A percentile compares a stretch with the other conserved stretches of the same genome.
Evolutionary conservation across 371 early-diverging fungal genomes (phyloP).

Genomic region (Mucor circinelloides): DNA sequence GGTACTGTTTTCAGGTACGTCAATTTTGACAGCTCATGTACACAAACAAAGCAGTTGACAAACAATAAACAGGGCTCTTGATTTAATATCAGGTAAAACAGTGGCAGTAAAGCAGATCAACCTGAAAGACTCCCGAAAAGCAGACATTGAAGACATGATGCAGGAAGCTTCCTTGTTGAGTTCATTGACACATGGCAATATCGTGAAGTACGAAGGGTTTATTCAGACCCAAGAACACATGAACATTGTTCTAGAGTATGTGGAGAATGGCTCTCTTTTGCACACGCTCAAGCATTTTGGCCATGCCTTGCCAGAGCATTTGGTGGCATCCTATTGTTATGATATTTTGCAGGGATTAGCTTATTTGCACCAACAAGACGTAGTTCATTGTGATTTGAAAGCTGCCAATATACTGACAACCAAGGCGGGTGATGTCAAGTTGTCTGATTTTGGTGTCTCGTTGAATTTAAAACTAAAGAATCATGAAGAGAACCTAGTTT

Average conservation of each 20-base stretch:
- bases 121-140: conserved; percentile 54
- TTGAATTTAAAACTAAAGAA: conserved; percentile 75
- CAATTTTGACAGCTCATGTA: conserved; percentile 17
- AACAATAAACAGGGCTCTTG: conserved; percentile 62
- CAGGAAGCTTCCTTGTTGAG: conserved; percentile 76
- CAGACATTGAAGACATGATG: conserved; percentile 32
- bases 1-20: conserved; percentile 73
- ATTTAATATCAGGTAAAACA: conserved; percentile 84
- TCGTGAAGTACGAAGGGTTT: conserved; percentile 89
- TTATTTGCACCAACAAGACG: conserved; percentile 87
- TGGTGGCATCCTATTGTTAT: conserved; percentile 86
- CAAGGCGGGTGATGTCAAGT: conserved; percentile 90
- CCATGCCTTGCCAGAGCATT: conserved; percentile 80
- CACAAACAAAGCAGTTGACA: not conserved
- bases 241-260: conserved; percentile 89
- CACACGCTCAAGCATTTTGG: conserved; percentile 92
- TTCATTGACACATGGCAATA: conserved; percentile 76
- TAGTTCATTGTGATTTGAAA: conserved; percentile 96
- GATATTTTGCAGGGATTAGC: conserved; percentile 89
- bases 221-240: conserved; percentile 73
- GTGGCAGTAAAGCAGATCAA: conserved; percentile 88
- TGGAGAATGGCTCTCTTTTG: conserved; percentile 94
- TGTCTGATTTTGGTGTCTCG: conserved; percentile 95
- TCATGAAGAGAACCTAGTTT: conserved; percentile 68
- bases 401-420: conserved; percentile 95